phyloP scores from a whole-genome alignment of 1,284 basidiomycete species.

The Ceratobasidium sp. region DNA sequence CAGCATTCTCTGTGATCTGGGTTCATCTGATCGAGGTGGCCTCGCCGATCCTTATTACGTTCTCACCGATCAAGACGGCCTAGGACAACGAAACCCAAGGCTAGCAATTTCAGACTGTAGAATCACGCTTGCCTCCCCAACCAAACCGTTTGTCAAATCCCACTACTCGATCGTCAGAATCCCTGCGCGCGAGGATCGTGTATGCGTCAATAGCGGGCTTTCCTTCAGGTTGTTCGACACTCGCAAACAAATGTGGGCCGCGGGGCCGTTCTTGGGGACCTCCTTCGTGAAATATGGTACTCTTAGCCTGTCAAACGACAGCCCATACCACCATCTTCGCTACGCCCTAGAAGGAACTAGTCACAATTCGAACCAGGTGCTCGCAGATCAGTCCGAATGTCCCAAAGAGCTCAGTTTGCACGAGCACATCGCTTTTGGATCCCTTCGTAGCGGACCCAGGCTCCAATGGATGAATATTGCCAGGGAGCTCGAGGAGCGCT shows the following conservation, averaged over 20 bases:
- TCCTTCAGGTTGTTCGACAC: conserved; percentile 21
- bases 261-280: not conserved
- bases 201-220: conserved; percentile 32
- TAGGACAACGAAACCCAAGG: not conserved
- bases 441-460: conserved; percentile 28
- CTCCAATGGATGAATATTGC: conserved; percentile 44
- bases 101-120: not conserved
- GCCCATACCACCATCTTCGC: conserved; percentile 13
- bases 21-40: not conserved
- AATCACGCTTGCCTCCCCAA: conserved; percentile 25
- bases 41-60: not conserved
- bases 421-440: conserved; percentile 43
- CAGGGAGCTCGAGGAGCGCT: conserved; percentile 21
- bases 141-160: conserved; percentile 24
- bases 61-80: not conserved
- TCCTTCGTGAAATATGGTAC: conserved; percentile 6
- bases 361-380: conserved; percentile 27
- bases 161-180: conserved; percentile 14
- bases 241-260: not conserved
- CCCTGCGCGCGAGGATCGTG: not conserved
- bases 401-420: conserved; percentile 30
- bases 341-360: conserved; percentile 15
- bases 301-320: not conserved
- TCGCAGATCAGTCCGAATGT: conserved; percentile 34
- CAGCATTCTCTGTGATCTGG: conserved; percentile 48